These are phyloP conservation scores for Ulota crispa DNA, from an alignment of 225 moss, liverwort and hornwort genomes.

Conservation along the genomic window DNA sequence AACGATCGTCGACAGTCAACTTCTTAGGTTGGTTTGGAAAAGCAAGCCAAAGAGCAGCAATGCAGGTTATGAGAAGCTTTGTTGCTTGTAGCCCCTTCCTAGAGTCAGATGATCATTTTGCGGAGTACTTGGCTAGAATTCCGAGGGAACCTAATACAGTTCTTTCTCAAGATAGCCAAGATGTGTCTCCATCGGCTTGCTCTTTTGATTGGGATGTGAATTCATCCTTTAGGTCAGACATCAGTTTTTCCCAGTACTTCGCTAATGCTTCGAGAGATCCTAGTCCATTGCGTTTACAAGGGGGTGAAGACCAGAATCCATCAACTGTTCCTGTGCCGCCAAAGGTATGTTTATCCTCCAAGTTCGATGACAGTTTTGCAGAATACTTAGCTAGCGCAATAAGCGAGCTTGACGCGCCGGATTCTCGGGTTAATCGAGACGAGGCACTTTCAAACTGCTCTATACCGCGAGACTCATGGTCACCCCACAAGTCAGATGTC, in stretches of 20 bases:
- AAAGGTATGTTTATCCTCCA: slow-evolving; percentile 21
- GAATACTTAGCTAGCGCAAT: slow-evolving; percentile 7
- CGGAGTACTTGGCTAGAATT: slow-evolving; percentile 24
- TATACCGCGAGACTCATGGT: background rate
- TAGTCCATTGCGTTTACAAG: slow-evolving; percentile 18
- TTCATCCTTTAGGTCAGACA: slow-evolving; percentile 29
- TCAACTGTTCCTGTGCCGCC: background rate
- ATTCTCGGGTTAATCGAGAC: slow-evolving; percentile 17
- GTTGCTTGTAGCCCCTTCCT: slow-evolving; percentile 24
- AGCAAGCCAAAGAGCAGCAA: slow-evolving; percentile 28
- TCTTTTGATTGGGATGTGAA: background rate
- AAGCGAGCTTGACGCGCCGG: background rate
- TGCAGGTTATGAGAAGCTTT: slow-evolving; percentile 29
- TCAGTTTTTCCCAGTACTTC: slow-evolving; percentile 15
- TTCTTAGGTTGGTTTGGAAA: slow-evolving; percentile 32
- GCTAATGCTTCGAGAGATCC: slow-evolving; percentile 6
- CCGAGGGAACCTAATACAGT: background rate
- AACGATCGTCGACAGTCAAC: slow-evolving; percentile 20
- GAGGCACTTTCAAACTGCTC: slow-evolving; percentile 23
- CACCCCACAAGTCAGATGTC: slow-evolving; percentile 2
- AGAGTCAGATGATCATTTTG: slow-evolving; percentile 28
- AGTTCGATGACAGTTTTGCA: slow-evolving; percentile 15
- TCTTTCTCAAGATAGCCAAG: background rate
- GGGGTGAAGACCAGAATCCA: slow-evolving; percentile 7
- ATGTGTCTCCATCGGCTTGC: slow-evolving; percentile 12